Percentiles rank a stretch among this genome's conserved stretches.
These are phyloP conservation scores for Ceratobasidium theobromae DNA, from an alignment of 1,284 basidiomycete genomes.

Conservation along the genomic window DNA sequence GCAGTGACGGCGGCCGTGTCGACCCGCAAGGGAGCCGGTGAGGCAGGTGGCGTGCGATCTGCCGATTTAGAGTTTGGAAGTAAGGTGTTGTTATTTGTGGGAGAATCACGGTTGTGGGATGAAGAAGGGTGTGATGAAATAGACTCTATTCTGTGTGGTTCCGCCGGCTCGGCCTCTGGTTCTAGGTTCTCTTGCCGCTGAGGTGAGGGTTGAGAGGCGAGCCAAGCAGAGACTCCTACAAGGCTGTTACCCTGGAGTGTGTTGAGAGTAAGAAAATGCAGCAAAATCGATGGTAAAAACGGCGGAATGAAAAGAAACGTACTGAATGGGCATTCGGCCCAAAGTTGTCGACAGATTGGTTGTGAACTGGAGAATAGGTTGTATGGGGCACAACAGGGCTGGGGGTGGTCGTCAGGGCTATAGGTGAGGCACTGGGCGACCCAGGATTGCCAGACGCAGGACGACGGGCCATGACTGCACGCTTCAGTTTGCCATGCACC, in stretches of 20 bases:
- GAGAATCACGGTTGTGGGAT: background rate
- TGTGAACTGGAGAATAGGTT: conserved; percentile 3
- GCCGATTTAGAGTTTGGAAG: background rate
- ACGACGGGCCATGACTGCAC: conserved; percentile 73
- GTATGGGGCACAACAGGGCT: conserved; percentile 36
- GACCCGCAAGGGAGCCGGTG: background rate
- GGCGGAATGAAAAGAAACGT: conserved; percentile 1
- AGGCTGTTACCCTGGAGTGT: background rate
- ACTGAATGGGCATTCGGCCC: conserved; percentile 6
- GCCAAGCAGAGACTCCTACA: background rate
- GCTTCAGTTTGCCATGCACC: conserved; percentile 77
- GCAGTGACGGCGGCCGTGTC: background rate
- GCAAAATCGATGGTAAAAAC: background rate
- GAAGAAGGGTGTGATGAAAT: conserved; percentile 19
- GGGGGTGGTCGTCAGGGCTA: conserved; percentile 32
- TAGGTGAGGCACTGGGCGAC: conserved; percentile 40
- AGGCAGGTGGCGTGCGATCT: no score
- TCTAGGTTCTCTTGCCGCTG: background rate
- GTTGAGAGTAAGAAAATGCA: background rate
- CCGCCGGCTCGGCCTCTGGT: background rate
- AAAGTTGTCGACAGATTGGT: conserved; percentile 1
- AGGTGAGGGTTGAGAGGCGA: conserved; percentile 1
- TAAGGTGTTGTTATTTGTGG: background rate
- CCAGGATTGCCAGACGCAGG: conserved; percentile 38
- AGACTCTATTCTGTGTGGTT: background rate